Percentiles rank a stretch among this genome's conserved stretches.
phyloP scores from a whole-genome alignment of 2,329 filamentous ascomycete genomes.

The Dendrostoma leiphaemia region DNA sequence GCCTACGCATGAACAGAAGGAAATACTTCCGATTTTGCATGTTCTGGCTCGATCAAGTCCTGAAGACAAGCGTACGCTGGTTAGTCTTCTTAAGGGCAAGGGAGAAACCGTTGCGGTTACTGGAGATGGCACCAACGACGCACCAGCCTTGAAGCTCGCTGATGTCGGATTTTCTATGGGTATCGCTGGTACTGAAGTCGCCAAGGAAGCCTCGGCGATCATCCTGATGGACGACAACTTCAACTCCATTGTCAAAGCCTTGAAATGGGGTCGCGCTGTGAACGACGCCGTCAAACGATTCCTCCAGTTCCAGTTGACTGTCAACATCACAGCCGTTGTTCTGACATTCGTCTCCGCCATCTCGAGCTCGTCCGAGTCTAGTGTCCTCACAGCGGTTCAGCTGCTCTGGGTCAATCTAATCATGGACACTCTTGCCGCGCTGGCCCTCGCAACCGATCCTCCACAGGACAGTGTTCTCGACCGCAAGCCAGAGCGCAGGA shows the following conservation, averaged over 20 bases:
- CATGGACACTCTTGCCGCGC: constrained; percentile 92
- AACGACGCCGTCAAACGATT: constrained; percentile 78
- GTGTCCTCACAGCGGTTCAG: constrained; percentile 85
- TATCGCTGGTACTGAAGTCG: constrained; percentile 64
- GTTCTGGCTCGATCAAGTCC: constrained; percentile 74
- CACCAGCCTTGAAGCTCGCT: constrained; percentile 62
- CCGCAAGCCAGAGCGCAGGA: constrained; percentile 64
- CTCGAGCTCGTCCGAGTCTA: constrained; percentile 63
- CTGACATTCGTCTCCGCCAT: constrained; percentile 88
- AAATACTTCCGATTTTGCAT: constrained; percentile 66
- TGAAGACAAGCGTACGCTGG: constrained; percentile 73
- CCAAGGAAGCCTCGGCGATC: constrained; percentile 67
- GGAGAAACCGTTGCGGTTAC: constrained; percentile 80
- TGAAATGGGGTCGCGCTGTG: constrained; percentile 70
- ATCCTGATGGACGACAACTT: constrained; percentile 69
- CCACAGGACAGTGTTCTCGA: constrained; percentile 78
- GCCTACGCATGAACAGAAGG: constrained; percentile 61
- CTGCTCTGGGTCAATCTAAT: constrained; percentile 96
- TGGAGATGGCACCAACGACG: constrained; percentile 69
- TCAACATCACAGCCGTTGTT: constrained; percentile 88
- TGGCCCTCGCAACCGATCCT: constrained; percentile 88
- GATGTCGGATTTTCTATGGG: constrained; percentile 70
- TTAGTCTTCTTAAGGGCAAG: constrained; percentile 67
- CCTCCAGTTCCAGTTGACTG: constrained; percentile 75
- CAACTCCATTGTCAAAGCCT: constrained; percentile 62